Evolutionary conservation across 2,329 filamentous ascomycete species (phyloP), one percentile per base, ranked within the genome.

Genomic region (Emericellopsis cladophorae): DNA sequence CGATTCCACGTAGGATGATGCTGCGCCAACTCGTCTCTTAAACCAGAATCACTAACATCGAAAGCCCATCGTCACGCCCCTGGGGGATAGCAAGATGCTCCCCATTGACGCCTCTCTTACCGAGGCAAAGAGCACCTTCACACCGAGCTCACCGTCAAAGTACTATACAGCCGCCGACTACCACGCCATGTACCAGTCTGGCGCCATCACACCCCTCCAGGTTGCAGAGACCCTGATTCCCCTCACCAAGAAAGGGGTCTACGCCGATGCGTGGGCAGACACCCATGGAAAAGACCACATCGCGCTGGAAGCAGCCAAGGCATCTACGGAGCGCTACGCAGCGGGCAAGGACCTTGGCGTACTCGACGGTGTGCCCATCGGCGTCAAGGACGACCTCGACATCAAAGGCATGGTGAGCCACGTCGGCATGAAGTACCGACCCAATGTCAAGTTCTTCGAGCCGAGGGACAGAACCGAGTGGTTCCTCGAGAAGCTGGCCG

Each of bases 281-380:
- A 75, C 70, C 34, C 72, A 81, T 41, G 69, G 69, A 8, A 56
- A 58, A 18, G 57, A 63, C 34, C 74, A 84, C 18, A 59, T 74
- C 15, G 74, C 84, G 1, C 66, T 79, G 5, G 70, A 72, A 31
- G 81, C 85, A 1, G 87, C 88, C 0, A 70, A 70, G 49, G 82
- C 74, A 7, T 92, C 86, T 1, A 83, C 86, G 0, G 67, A 74
- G 53, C 70, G 88, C 36, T 94, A 83, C 59, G 74, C 76, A 43
- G 64, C 70, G 14, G 82, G 84, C 0, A 70, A 70, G 45, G 70
- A 79, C 1, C 58, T 87, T 14, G 71, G 84, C 11, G 63, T 84
- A 5, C 64, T 94, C 7, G 88, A 95, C 51, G 88, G 88, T 11
- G 76, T 94, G 1, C 88, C 87, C 0, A 74, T 93, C 38, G 83